A percentile compares a stretch with the other conserved stretches of the same genome.
phyloP scores from a whole-genome alignment of 2,329 filamentous ascomycete genomes.

The Apiospora kogelbergensis region DNA sequence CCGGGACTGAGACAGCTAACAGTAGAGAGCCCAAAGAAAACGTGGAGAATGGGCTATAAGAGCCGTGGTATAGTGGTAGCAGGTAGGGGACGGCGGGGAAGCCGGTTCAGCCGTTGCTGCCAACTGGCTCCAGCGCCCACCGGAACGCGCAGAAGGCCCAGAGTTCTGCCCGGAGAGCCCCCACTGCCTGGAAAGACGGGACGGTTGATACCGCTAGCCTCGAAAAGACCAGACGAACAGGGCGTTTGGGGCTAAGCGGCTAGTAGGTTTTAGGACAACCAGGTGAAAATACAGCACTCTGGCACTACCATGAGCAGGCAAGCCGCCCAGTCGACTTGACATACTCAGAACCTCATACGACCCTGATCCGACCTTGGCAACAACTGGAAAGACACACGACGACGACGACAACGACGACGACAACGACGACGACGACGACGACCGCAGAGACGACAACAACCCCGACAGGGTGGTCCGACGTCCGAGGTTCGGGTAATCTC shows the following conservation, averaged over 20 bases:
- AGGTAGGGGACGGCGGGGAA: neutral
- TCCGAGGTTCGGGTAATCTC: neutral
- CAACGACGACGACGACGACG: neutral
- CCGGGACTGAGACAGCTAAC: conserved; percentile 5
- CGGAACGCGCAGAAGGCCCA: neutral
- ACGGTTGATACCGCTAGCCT: neutral
- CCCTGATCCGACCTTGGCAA: neutral
- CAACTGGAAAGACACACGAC: neutral
- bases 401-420: neutral
- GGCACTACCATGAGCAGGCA: neutral
- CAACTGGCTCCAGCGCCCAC: neutral
- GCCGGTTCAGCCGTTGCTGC: neutral
- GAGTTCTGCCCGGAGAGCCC: neutral
- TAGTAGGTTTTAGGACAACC: neutral
- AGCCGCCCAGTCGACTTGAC: neutral
- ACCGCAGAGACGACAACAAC: neutral
- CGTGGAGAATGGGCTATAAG: neutral
- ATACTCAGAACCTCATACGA: neutral
- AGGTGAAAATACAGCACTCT: neutral
- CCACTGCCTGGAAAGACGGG: neutral
- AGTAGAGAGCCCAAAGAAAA: neutral
- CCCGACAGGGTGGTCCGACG: too few species aligned
- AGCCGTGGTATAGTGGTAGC: neutral
- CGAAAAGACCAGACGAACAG: conserved; percentile 6
- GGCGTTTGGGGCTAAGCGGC: neutral